phyloP scores from a whole-genome alignment of 1,284 basidiomycete species.

The Sphagnurus paluster region DNA sequence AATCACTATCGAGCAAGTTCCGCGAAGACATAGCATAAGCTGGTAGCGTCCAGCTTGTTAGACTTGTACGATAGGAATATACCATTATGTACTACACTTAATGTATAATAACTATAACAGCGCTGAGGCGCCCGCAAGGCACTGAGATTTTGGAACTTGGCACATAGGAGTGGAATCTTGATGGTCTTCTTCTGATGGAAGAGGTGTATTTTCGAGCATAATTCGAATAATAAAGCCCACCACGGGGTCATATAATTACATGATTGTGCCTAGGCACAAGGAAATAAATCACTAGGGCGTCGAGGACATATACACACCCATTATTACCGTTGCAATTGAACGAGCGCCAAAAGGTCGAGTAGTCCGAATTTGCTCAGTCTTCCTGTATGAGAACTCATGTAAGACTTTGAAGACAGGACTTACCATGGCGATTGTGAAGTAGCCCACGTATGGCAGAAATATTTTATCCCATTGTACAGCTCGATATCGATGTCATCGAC shows the following conservation, averaged over 20 bases:
- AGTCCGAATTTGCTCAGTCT: slow-evolving; percentile 75
- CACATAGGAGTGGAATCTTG: too few relatives aligned
- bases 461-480: slow-evolving; percentile 85
- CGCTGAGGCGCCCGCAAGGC: too few relatives aligned
- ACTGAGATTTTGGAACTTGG: too few relatives aligned
- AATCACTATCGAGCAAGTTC: slow-evolving; percentile 1
- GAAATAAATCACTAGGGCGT: slow-evolving; percentile 2
- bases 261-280: neutral
- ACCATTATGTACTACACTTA: too few relatives aligned
- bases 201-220: too few relatives aligned
- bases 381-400: neutral
- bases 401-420: slow-evolving; percentile 1
- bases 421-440: slow-evolving; percentile 94
- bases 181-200: too few relatives aligned
- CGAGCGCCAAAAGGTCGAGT: slow-evolving; percentile 75
- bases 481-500: slow-evolving; percentile 86
- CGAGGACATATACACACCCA: too few relatives aligned
- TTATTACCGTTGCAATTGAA: slow-evolving; percentile 81
- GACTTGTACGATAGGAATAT: neutral
- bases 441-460: slow-evolving; percentile 92
- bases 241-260: neutral
- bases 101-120: too few relatives aligned
- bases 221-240: neutral
- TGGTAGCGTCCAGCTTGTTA: too few relatives aligned
- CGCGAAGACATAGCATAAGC: neutral